phyloP scores from a whole-genome alignment of 2,329 filamentous ascomycete genomes.

The Hypomyces perniciosus region DNA sequence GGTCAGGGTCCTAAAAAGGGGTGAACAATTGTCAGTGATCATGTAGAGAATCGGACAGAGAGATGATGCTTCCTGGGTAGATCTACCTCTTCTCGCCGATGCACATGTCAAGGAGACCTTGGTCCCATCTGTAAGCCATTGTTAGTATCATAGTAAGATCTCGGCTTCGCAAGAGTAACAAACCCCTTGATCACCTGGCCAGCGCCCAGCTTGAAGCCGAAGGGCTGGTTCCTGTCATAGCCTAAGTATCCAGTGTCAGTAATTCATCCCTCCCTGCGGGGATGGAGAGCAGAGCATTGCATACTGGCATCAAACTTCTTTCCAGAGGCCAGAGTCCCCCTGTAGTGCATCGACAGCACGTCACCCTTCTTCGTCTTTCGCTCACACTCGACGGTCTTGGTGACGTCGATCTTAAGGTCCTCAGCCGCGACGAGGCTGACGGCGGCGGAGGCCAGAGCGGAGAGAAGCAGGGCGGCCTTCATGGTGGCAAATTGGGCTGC shows the following conservation, averaged over 20 bases:
- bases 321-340: slow-evolving; percentile 72
- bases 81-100: slow-evolving; percentile 76
- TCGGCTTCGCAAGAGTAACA: slow-evolving; percentile 19
- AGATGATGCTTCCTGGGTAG: not conserved
- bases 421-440: slow-evolving; percentile 46
- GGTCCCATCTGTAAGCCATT: slow-evolving; percentile 62
- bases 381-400: slow-evolving; percentile 66
- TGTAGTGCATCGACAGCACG: slow-evolving; percentile 80
- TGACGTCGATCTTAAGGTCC: slow-evolving; percentile 73
- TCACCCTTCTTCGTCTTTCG: slow-evolving; percentile 74
- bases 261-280: not conserved
- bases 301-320: slow-evolving; percentile 73
- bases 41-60: not conserved
- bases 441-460: slow-evolving; percentile 46
- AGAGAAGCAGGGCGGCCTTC: slow-evolving; percentile 44
- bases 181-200: slow-evolving; percentile 87
- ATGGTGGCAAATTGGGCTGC: slow-evolving; percentile 31
- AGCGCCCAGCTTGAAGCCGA: slow-evolving; percentile 71
- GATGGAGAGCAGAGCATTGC: slow-evolving; percentile 16
- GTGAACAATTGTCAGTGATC: slow-evolving; percentile 16
- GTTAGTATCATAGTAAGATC: not conserved
- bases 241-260: slow-evolving; percentile 28
- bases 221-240: slow-evolving; percentile 70
- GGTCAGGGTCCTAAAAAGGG: slow-evolving; percentile 59
- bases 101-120: slow-evolving; percentile 89